phyloP scores from a whole-genome alignment of 2,329 filamentous ascomycete genomes.

The Cladophialophora psammophila region DNA sequence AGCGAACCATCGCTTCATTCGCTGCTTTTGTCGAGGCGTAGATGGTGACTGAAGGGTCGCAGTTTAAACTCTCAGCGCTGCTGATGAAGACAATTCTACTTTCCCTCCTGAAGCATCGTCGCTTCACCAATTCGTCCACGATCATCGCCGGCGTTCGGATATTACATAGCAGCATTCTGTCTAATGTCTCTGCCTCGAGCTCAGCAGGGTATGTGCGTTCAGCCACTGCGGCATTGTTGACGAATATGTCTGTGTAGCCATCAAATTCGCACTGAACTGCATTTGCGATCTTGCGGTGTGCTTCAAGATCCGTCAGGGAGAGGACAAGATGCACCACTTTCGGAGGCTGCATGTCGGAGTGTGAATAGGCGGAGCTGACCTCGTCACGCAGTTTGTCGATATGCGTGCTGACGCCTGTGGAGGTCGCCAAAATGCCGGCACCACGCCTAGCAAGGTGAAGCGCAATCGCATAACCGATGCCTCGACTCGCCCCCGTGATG shows the following conservation, averaged over 20 bases:
- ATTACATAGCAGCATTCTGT: not conserved
- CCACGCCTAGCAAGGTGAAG: not conserved
- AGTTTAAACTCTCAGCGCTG: not conserved
- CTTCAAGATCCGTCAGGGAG: not conserved
- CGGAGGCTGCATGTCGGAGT: not conserved
- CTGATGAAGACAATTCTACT: conserved; percentile 4
- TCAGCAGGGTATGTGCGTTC: not conserved
- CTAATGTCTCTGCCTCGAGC: conserved; percentile 2
- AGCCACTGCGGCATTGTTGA: conserved; percentile 2
- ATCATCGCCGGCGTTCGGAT: conserved; percentile 4
- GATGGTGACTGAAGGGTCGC: conserved; percentile 4
- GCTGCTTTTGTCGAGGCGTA: conserved; percentile 5
- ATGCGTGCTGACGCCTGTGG: not conserved
- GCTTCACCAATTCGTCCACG: conserved; percentile 2
- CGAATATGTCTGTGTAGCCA: not conserved
- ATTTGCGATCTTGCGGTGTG: conserved; percentile 4
- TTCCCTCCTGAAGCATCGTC: not conserved
- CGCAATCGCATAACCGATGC: conserved; percentile 5
- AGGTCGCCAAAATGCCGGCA: not conserved
- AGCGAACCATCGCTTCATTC: not conserved
- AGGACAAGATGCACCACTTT: not conserved
- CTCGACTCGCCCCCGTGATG: not conserved
- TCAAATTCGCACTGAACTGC: not conserved
- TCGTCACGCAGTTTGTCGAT: not conserved
- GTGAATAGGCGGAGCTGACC: not conserved